Conservation (phyloP, 1,284 basidiomycete genomes). For the Ganoderma lucidum region DNA sequence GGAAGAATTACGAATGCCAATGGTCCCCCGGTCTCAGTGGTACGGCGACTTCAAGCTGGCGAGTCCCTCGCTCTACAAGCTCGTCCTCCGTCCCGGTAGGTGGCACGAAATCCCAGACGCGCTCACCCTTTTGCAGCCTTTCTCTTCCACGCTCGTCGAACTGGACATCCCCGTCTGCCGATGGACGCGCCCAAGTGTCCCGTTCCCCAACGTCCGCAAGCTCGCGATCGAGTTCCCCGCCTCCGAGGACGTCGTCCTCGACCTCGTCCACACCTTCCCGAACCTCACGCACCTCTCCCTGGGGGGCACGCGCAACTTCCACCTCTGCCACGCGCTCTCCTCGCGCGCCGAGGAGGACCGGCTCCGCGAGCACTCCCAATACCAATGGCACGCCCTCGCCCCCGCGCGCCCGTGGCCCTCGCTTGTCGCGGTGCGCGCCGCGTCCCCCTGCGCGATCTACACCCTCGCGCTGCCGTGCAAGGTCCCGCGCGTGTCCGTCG, state of each 20-base stretch:
- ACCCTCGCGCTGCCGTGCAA: conserved; percentile 19
- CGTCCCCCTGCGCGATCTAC: conserved; percentile 14
- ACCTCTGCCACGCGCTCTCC: conserved; percentile 15
- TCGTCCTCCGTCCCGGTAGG: conserved; percentile 17
- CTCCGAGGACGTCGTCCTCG: conserved; percentile 14
- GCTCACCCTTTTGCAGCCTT: conserved; percentile 4
- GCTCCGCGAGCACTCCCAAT: conserved; percentile 13
- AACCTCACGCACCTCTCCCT: conserved; percentile 13
- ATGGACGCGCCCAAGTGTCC: not conserved
- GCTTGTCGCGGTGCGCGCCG: conserved; percentile 7
- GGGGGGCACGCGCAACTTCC: conserved; percentile 15
- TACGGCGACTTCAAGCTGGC: not conserved
- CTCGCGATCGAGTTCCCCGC: conserved; percentile 23
- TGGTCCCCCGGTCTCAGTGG: conserved; percentile 8
- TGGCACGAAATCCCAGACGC: conserved; percentile 17
- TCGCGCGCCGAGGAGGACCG: conserved; percentile 16
- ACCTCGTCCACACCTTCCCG: conserved; percentile 17
- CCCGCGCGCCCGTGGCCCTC: conserved; percentile 5
- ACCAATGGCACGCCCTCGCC: conserved; percentile 15
- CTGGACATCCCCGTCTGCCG: conserved; percentile 19
- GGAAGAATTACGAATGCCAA: conserved; percentile 15
- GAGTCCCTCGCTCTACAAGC: conserved; percentile 6
- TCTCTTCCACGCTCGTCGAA: conserved; percentile 10
- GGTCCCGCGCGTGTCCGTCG: conserved; percentile 8
- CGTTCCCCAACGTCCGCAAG: conserved; percentile 15